Conservation (phyloP, 305 asterid species). For the Nicotiana rustica region DNA sequence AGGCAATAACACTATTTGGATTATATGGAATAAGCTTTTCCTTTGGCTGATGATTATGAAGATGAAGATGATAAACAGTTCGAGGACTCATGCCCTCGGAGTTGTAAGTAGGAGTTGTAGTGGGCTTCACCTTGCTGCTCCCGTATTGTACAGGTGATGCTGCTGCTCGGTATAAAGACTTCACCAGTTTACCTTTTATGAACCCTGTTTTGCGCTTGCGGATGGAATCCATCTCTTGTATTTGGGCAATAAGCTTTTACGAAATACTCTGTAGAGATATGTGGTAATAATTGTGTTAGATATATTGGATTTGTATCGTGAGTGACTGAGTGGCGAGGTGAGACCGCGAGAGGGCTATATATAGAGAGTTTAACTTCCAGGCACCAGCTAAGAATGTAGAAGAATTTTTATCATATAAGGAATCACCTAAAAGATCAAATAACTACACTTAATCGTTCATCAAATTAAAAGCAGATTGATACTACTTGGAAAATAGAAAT, state of each 20-base stretch:
- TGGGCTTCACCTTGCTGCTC: slow-evolving; percentile 33
- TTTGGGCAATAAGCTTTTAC: not conserved
- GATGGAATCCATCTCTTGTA: slow-evolving; percentile 54
- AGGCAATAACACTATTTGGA: not conserved
- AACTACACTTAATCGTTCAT: not conserved
- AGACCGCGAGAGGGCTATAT: not conserved
- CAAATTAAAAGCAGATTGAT: too few species aligned
- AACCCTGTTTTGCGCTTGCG: slow-evolving; percentile 55
- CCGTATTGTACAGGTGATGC: slow-evolving; percentile 32
- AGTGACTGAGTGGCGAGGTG: not conserved
- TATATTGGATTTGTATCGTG: not conserved
- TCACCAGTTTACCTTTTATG: slow-evolving; percentile 54
- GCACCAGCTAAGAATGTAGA: not conserved
- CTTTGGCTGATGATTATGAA: not conserved
- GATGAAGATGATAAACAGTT: slow-evolving; percentile 9
- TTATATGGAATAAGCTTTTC: slow-evolving; percentile 7
- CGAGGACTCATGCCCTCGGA: slow-evolving; percentile 30
- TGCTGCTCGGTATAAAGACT: slow-evolving; percentile 55
- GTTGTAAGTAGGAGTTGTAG: not conserved
- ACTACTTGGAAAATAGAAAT: too few species aligned
- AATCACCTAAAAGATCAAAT: not conserved
- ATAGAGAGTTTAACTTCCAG: not conserved
- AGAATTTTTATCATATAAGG: not conserved
- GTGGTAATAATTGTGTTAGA: not conserved
- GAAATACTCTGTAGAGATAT: not conserved